Percentiles rank a stretch among this genome's conserved stretches.
These are phyloP conservation scores for Trichoderma cornu-damae DNA, from an alignment of 2,329 filamentous ascomycete species.

Conservation along the genomic window DNA sequence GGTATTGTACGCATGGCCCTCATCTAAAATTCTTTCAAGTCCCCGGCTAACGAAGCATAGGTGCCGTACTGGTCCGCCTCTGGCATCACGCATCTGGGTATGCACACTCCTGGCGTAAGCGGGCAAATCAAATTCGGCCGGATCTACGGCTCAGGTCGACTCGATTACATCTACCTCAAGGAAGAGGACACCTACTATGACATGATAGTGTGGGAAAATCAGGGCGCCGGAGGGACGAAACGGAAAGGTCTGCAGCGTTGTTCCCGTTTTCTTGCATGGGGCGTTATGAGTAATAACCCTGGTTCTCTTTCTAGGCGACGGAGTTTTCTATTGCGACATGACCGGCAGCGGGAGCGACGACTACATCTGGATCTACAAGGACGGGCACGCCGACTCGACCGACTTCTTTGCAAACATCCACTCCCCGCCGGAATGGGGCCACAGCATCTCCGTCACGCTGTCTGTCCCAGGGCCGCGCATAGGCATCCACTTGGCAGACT, in stretches of 20 bases:
- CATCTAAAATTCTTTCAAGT: too few species aligned
- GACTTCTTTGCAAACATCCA: neutral
- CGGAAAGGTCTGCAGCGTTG: neutral
- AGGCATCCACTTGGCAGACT: neutral
- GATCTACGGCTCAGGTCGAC: conserved; percentile 2
- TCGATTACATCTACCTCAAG: neutral
- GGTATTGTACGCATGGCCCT: neutral
- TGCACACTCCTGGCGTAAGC: neutral
- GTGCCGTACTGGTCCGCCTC: neutral
- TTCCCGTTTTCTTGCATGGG: too few species aligned
- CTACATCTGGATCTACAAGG: conserved; percentile 1
- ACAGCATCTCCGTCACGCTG: neutral
- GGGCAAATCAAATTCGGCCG: neutral
- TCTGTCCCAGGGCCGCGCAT: neutral
- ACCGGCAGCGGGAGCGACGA: neutral
- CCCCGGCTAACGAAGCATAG: neutral
- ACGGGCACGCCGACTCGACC: neutral
- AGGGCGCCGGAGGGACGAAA: neutral
- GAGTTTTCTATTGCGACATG: conserved; percentile 1
- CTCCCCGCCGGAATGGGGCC: neutral
- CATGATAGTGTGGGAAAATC: neutral
- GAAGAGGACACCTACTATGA: neutral
- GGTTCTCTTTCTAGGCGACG: neutral
- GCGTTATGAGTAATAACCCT: neutral
- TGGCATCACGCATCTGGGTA: neutral